A percentile compares a stretch with the other conserved stretches of the same genome.
phyloP scores from a whole-genome alignment of 805 yeast genomes.

The Saturnispora kantuleensis region DNA sequence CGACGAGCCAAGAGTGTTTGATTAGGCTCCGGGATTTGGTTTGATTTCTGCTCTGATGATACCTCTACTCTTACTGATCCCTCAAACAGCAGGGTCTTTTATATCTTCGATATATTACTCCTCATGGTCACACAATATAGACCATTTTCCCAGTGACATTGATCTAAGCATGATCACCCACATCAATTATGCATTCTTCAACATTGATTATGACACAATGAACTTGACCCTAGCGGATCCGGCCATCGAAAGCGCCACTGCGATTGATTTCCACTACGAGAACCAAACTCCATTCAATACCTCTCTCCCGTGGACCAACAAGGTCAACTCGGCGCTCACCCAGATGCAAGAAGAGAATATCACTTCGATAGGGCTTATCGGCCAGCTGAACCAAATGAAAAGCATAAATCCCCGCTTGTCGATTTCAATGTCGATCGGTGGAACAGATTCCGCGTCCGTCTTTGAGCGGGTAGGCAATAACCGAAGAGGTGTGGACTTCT shows the following conservation, averaged over 20 bases:
- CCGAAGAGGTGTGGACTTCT: slow-evolving; percentile 27
- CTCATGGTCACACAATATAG: slow-evolving; percentile 62
- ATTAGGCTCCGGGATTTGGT: no score
- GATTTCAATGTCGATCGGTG: slow-evolving; percentile 74
- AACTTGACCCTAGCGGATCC: slow-evolving; percentile 39
- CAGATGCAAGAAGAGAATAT: neutral
- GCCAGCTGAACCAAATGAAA: slow-evolving; percentile 24
- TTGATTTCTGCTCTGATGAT: neutral
- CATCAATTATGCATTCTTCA: slow-evolving; percentile 69
- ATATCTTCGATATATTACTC: slow-evolving; percentile 33
- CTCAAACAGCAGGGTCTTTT: neutral
- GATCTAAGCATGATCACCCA: slow-evolving; percentile 52
- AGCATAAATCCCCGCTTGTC: slow-evolving; percentile 31
- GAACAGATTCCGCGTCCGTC: slow-evolving; percentile 44
- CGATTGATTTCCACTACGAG: slow-evolving; percentile 10
- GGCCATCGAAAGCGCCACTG: slow-evolving; percentile 50
- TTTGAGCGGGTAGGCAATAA: slow-evolving; percentile 27
- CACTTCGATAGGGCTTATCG: slow-evolving; percentile 19
- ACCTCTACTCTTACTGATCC: neutral
- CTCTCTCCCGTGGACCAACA: neutral
- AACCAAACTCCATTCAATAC: neutral
- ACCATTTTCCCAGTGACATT: slow-evolving; percentile 51
- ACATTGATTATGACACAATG: slow-evolving; percentile 47
- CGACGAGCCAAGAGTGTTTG: no score
- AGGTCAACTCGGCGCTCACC: neutral